Conservation (phyloP, 257 asterid species). For the Solanum lycopersicoides region DNA sequence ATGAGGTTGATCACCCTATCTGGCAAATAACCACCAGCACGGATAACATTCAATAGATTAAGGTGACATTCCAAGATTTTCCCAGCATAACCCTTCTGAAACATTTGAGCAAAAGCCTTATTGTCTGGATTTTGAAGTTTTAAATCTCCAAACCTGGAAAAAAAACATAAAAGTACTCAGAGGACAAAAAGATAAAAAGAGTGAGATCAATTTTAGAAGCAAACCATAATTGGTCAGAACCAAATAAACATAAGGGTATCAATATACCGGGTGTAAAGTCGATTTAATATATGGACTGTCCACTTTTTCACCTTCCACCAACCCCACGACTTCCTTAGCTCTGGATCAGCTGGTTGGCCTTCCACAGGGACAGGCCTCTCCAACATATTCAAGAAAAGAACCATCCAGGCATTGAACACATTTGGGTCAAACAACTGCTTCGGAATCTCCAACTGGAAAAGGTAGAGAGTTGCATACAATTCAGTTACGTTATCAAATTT, state of each 20-base stretch:
- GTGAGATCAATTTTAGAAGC: background rate
- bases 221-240: background rate
- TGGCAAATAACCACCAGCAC: slow-evolving; percentile 88
- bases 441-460: slow-evolving; percentile 86
- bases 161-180: background rate
- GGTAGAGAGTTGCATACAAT: background rate
- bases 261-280: slow-evolving; percentile 81
- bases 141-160: slow-evolving; percentile 78
- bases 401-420: slow-evolving; percentile 94
- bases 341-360: slow-evolving; percentile 91
- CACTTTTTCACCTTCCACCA: slow-evolving; percentile 99
- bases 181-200: background rate
- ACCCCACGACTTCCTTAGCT: slow-evolving; percentile 90
- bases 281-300: slow-evolving; percentile 88
- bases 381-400: slow-evolving; percentile 72
- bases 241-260: background rate
- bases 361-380: slow-evolving; percentile 93
- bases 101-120: slow-evolving; percentile 92
- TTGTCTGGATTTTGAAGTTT: slow-evolving; percentile 93
- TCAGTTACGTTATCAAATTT: background rate
- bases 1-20: slow-evolving; percentile 95
- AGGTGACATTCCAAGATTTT: slow-evolving; percentile 91
- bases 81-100: slow-evolving; percentile 94
- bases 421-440: slow-evolving; percentile 83
- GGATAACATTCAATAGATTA: slow-evolving; percentile 72